Evolutionary conservation across 2,329 filamentous ascomycete genomes (phyloP).

Genomic region (Pleoardoris graminearum): DNA sequence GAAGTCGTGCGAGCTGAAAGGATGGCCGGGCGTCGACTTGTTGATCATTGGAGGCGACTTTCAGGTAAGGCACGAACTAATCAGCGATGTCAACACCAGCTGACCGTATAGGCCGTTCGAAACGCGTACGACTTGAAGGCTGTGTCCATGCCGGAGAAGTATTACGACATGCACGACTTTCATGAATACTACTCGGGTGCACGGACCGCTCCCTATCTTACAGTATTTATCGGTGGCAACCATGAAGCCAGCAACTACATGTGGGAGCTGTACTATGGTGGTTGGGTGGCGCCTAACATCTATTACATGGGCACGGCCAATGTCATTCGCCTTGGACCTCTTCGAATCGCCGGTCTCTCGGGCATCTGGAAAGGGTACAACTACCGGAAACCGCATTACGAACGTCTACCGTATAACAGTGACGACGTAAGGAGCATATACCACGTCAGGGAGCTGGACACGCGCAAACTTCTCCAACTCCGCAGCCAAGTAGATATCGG

Average conservation of each 20-base stretch:
- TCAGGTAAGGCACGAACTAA: conserved; percentile 59
- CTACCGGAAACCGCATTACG: conserved; percentile 80
- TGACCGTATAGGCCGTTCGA: conserved; percentile 69
- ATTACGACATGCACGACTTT: conserved; percentile 86
- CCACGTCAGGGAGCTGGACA: conserved; percentile 85
- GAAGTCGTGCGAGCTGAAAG: conserved; percentile 68
- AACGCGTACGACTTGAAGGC: conserved; percentile 85
- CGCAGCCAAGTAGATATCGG: conserved; percentile 89
- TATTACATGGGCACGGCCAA: conserved; percentile 96
- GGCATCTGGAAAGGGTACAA: conserved; percentile 95
- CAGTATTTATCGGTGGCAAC: conserved; percentile 91
- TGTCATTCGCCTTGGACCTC: conserved; percentile 77
- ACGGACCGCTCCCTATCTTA: conserved; percentile 79
- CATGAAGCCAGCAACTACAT: conserved; percentile 91
- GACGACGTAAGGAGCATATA: conserved; percentile 83
- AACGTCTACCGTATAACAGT: conserved; percentile 80
- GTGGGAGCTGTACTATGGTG: conserved; percentile 92
- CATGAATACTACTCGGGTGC: conserved; percentile 88
- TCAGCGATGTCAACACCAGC: conserved; percentile 1
- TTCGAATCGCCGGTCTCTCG: conserved; percentile 86
- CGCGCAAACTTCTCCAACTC: conserved; percentile 84
- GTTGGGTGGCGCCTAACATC: conserved; percentile 95
- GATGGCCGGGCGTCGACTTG: conserved; percentile 82
- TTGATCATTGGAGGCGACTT: conserved; percentile 97
- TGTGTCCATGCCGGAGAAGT: conserved; percentile 89